Evolutionary conservation across 441 rosid species (phyloP), one percentile per base, ranked within the genome.

Genomic region (Corymbia calophylla): DNA sequence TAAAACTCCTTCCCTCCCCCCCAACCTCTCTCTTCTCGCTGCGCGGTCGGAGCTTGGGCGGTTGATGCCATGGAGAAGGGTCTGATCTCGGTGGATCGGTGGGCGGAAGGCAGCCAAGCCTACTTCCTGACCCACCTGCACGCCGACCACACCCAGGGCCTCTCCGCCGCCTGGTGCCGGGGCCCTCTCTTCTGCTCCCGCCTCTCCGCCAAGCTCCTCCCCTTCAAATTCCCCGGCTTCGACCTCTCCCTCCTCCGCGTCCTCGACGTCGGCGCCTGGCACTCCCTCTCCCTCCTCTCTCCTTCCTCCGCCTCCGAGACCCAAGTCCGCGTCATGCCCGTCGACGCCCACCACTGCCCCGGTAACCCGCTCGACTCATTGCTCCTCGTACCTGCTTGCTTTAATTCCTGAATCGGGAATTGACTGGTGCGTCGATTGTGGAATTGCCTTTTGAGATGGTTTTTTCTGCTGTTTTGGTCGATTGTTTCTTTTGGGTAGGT

Each of bases 51-150:
- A 39, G 84, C 13, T 15, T 39, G 51, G 23, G 51, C 35, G 70
- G 3, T 13, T 4, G 70, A 8, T 21, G 87, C 84, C n/a, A 97
- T 97, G 98, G 98, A 96, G 92, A 92, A 91, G 86, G 97, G 97
- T 23, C 87, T 97, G 88, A 93, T 97, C 88, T 95, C 97, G 82
- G 97, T 96, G 89, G 98, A 97, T 87, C 94, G 95, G 88, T 97
- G 97, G 97, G 90, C 91, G 56, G 94, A 87, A 17, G 95, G 94
- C 15, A 96, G 98, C 92, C 96, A 95, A 53, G 95, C 92, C 1
- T 97, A 97, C 93, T 96, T 97, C 94, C 90, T 96, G 85, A 96
- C 97, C 21, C 98, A 96, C 92, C 92, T 96, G 73, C 97, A 96
- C 94, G 89, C 96, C 44, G 99, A 96, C 54, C 97, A 95, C 92